A percentile compares a stretch with the other conserved stretches of the same genome.
Conservation (phyloP, 768 basidiomycete species). For the Rhizopogon roseolus region DNA sequence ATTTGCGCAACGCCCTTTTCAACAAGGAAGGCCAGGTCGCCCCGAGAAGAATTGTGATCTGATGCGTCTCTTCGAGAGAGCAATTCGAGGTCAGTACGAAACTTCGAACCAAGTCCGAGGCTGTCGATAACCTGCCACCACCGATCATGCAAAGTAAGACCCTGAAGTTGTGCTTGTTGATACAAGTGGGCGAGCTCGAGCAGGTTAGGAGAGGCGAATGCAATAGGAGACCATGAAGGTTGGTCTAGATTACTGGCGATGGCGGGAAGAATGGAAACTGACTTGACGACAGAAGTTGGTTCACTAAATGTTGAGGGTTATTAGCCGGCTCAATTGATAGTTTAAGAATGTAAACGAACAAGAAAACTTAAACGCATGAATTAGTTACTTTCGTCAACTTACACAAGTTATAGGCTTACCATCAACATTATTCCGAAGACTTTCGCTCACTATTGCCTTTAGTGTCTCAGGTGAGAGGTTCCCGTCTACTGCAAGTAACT, state of each 20-base stretch:
- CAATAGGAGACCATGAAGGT: constrained; percentile 41
- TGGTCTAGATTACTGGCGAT: constrained; percentile 36
- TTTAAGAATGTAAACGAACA: constrained; percentile 39
- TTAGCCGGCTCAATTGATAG: not conserved
- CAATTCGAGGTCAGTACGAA: constrained; percentile 60
- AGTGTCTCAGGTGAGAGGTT: constrained; percentile 62
- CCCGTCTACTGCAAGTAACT: constrained; percentile 68
- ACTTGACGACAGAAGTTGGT: constrained; percentile 89
- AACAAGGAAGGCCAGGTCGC: constrained; percentile 58
- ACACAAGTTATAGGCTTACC: constrained; percentile 35
- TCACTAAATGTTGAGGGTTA: constrained; percentile 48
- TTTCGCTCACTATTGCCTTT: constrained; percentile 44
- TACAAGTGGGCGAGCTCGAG: constrained; percentile 69
- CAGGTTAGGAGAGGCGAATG: constrained; percentile 81
- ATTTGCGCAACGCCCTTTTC: constrained; percentile 72
- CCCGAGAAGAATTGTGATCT: constrained; percentile 34
- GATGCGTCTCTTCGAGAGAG: constrained; percentile 45
- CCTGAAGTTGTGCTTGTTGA: constrained; percentile 41
- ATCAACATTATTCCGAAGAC: constrained; percentile 40
- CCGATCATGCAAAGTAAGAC: constrained; percentile 44
- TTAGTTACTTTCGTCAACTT: not conserved
- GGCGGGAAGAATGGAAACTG: constrained; percentile 62
- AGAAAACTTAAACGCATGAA: constrained; percentile 52
- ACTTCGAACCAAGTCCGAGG: constrained; percentile 62
- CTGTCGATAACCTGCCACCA: constrained; percentile 69